Percentiles rank a stretch among this genome's conserved stretches.
Conservation (phyloP, 805 yeast genomes). For the Hyphopichia homilentoma region DNA sequence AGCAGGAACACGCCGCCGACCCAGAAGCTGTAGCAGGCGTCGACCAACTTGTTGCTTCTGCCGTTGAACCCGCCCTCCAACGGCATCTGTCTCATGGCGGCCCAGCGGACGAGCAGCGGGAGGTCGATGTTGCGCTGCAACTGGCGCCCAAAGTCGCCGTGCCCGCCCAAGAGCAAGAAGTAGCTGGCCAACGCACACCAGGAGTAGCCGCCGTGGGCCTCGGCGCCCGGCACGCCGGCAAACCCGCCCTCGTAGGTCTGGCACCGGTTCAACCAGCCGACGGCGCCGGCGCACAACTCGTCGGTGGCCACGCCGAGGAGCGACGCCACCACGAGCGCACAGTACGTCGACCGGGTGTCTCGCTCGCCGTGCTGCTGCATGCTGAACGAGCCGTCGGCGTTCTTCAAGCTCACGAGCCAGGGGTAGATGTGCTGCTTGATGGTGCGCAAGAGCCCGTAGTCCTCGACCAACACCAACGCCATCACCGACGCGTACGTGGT, state of each 20-base stretch:
- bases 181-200: conserved; percentile 76
- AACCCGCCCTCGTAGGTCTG: conserved; percentile 97
- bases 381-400: conserved; percentile 67
- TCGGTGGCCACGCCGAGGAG: conserved; percentile 60
- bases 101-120: conserved; percentile 60
- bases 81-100: conserved; percentile 58
- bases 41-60: conserved; percentile 88
- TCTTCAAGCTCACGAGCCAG: conserved; percentile 69
- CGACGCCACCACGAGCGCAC: conserved; percentile 73
- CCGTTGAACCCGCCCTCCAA: conserved; percentile 90
- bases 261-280: conserved; percentile 61
- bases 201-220: conserved; percentile 97
- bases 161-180: conserved; percentile 43
- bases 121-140: conserved; percentile 41
- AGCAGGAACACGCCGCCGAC: conserved; percentile 75
- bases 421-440: conserved; percentile 41
- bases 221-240: conserved; percentile 72
- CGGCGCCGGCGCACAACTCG: conserved; percentile 50
- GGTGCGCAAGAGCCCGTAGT: conserved; percentile 24
- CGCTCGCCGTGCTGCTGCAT: conserved; percentile 79
- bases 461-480: conserved; percentile 53
- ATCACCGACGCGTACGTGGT: conserved; percentile 75
- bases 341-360: conserved; percentile 83
- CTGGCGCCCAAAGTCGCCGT: conserved; percentile 1
- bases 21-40: conserved; percentile 96